A percentile compares a stretch with the other conserved stretches of the same genome.
phyloP scores from a whole-genome alignment of 768 basidiomycete genomes.

The Hericium coralloides region DNA sequence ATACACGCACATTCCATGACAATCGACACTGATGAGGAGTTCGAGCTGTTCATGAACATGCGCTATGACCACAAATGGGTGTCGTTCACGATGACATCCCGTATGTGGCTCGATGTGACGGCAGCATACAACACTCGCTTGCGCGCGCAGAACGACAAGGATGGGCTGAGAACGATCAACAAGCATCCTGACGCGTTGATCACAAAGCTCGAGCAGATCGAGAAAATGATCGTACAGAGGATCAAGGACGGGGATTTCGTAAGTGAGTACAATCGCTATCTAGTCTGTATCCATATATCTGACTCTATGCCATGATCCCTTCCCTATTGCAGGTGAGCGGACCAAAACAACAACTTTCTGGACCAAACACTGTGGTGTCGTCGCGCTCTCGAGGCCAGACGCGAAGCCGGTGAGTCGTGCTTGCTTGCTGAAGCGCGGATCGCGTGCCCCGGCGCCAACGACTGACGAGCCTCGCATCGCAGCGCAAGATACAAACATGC shows the following conservation, averaged over 20 bases:
- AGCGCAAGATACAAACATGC: background rate
- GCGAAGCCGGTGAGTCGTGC: background rate
- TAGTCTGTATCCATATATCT: background rate
- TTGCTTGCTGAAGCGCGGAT: background rate
- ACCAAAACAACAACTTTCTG: background rate
- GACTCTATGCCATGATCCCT: background rate
- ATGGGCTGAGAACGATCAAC: background rate
- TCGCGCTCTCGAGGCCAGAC: background rate
- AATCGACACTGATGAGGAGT: slow-evolving; percentile 1
- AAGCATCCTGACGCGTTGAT: slow-evolving; percentile 12
- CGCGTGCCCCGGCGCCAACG: too few relatives aligned
- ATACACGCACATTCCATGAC: slow-evolving; percentile 2
- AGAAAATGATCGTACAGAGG: slow-evolving; percentile 2
- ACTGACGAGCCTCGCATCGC: background rate
- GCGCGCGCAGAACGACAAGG: background rate
- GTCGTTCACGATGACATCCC: slow-evolving; percentile 11
- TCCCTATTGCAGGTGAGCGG: too few relatives aligned
- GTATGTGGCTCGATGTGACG: slow-evolving; percentile 1
- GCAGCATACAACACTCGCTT: slow-evolving; percentile 7
- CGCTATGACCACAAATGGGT: slow-evolving; percentile 8
- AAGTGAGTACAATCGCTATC: background rate
- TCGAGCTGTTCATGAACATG: slow-evolving; percentile 12
- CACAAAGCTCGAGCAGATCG: slow-evolving; percentile 6
- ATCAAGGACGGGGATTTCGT: background rate
- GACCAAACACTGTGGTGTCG: slow-evolving; percentile 3